Conservation (phyloP, 305 asterid species). For the Withania somnifera region DNA sequence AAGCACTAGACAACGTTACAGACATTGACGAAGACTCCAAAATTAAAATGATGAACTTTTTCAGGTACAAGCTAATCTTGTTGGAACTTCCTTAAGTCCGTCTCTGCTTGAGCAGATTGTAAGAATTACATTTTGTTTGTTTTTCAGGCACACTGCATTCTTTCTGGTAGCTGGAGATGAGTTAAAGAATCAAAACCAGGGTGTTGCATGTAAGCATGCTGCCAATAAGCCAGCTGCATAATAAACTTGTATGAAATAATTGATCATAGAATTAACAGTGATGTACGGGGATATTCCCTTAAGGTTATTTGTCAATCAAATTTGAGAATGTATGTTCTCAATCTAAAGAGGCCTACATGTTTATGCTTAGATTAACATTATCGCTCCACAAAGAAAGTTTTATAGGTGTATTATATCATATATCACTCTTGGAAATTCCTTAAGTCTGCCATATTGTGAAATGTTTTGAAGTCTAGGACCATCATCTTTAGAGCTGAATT, state of each 20-base stretch:
- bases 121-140: neutral
- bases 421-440: neutral
- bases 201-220: constrained; percentile 48
- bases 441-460: neutral
- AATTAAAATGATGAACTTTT: constrained; percentile 69
- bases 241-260: constrained; percentile 3
- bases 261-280: neutral
- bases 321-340: neutral
- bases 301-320: neutral
- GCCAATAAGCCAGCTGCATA: constrained; percentile 32
- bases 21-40: constrained; percentile 71
- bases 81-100: neutral
- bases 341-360: neutral
- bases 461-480: neutral
- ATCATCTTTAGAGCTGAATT: neutral
- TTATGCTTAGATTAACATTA: neutral
- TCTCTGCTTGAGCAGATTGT: neutral
- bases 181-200: constrained; percentile 49
- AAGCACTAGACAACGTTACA: constrained; percentile 47
- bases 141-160: constrained; percentile 77
- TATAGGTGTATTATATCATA: neutral
- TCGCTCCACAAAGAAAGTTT: neutral
- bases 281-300: neutral
- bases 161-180: constrained; percentile 94
- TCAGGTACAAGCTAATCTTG: constrained; percentile 38